phyloP scores from a whole-genome alignment of 164 flowering plant genomes.

The Tetracentron sinense region DNA sequence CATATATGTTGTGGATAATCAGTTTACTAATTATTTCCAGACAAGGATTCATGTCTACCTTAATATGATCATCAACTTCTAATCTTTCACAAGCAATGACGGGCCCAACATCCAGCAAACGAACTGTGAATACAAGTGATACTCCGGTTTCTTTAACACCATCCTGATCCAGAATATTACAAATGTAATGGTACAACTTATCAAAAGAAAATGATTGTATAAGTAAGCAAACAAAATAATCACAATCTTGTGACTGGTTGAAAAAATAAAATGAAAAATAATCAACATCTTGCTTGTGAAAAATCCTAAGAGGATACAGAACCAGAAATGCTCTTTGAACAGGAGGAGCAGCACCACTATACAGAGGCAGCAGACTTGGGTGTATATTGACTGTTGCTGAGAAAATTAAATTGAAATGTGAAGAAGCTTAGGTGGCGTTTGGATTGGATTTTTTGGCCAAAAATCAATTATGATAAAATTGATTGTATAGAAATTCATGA shows the following conservation, averaged over 20 bases:
- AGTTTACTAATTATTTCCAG: background rate
- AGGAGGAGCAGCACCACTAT: slow-evolving; percentile 99
- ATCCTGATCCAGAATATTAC: slow-evolving; percentile 44
- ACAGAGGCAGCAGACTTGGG: slow-evolving; percentile 89
- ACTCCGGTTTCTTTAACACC: slow-evolving; percentile 96
- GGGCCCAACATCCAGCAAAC: slow-evolving; percentile 94
- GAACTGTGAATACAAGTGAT: slow-evolving; percentile 81
- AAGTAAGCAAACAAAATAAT: background rate
- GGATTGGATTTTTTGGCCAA: no score
- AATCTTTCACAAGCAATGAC: slow-evolving; percentile 65
- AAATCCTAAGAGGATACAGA: slow-evolving; percentile 14
- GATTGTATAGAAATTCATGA: no score
- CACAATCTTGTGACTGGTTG: background rate
- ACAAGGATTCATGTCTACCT: slow-evolving; percentile 37
- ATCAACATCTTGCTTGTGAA: no score
- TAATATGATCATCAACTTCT: slow-evolving; percentile 71
- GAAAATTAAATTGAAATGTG: slow-evolving; percentile 1
- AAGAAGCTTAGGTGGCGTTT: no score
- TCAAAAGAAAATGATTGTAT: background rate
- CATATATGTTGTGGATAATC: no score
- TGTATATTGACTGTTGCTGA: slow-evolving; percentile 93
- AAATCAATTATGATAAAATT: no score
- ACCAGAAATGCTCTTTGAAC: slow-evolving; percentile 98
- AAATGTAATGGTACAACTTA: slow-evolving; percentile 1
- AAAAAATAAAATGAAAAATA: background rate